Evolutionary conservation across 2,329 filamentous ascomycete genomes (phyloP).

Genomic region (Paramyrothecium sp.): DNA sequence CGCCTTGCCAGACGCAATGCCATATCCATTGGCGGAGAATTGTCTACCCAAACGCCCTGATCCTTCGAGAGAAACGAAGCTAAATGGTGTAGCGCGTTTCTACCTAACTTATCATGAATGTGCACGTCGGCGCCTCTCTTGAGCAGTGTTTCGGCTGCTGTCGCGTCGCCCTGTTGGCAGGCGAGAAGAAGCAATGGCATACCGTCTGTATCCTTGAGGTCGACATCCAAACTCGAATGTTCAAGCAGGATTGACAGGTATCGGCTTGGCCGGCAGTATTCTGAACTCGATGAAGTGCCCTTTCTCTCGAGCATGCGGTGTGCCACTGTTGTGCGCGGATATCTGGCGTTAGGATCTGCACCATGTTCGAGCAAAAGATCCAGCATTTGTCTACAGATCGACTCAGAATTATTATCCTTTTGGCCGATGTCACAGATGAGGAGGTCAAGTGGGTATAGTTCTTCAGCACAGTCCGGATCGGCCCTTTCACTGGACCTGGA

Average conservation of each 20-base stretch:
- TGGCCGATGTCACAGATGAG: not conserved
- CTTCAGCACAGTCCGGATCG: not conserved
- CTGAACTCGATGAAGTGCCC: not conserved
- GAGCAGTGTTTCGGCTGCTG: not conserved
- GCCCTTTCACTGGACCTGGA: not conserved
- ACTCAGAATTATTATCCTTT: not conserved
- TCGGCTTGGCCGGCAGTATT: not conserved
- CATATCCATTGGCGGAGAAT: not conserved
- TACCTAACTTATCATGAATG: not conserved
- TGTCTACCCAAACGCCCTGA: not conserved
- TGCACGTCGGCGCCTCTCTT: not conserved
- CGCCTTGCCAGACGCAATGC: not conserved
- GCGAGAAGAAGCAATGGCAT: not conserved
- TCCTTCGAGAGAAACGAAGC: not conserved
- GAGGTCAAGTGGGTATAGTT: not conserved
- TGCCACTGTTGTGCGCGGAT: not conserved
- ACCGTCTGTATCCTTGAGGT: not conserved
- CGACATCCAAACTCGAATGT: not conserved
- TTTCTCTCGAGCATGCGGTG: not conserved
- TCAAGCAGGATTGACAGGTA: not conserved
- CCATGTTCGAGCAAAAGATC: constrained; percentile 1
- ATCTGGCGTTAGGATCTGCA: not conserved
- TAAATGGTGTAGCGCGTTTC: not conserved
- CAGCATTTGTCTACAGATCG: not conserved
- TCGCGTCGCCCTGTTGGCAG: not conserved